These are phyloP conservation scores for Picochlorum sp. DNA, from an alignment of 139 green algal genomes.

Conservation along the genomic window DNA sequence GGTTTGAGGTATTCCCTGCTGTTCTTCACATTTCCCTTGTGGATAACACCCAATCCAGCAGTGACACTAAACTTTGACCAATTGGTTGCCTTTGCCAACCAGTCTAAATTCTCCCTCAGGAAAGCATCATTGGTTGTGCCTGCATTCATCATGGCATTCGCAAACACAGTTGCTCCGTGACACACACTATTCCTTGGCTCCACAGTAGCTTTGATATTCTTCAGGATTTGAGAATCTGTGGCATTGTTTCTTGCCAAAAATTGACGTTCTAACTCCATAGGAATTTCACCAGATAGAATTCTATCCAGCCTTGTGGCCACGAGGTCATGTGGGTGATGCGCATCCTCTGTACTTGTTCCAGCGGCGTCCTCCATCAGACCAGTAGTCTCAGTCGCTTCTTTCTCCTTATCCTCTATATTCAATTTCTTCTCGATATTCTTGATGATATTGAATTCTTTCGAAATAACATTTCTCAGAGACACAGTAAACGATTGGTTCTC, in stretches of 20 bases:
- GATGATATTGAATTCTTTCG: constrained; percentile 7
- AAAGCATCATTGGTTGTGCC: constrained; percentile 96
- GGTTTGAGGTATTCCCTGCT: constrained; percentile 76
- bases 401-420: constrained; percentile 13
- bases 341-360: constrained; percentile 8
- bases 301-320: not conserved
- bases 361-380: constrained; percentile 9
- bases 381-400: constrained; percentile 26
- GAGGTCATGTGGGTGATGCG: not conserved
- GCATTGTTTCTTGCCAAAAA: constrained; percentile 87
- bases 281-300: constrained; percentile 75
- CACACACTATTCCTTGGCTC: constrained; percentile 71
- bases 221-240: constrained; percentile 76
- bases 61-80: constrained; percentile 99
- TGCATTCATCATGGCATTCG: constrained; percentile 93
- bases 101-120: constrained; percentile 93
- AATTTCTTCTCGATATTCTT: not conserved
- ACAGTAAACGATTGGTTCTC: constrained; percentile 85
- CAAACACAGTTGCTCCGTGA: constrained; percentile 85
- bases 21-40: constrained; percentile 81
- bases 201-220: constrained; percentile 79
- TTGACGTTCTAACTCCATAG: constrained; percentile 86
- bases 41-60: constrained; percentile 93
- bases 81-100: constrained; percentile 93
- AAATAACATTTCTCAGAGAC: constrained; percentile 11